Evolutionary conservation across 345 rosid species (phyloP).

Genomic region (Eucalyptus curtisii): DNA sequence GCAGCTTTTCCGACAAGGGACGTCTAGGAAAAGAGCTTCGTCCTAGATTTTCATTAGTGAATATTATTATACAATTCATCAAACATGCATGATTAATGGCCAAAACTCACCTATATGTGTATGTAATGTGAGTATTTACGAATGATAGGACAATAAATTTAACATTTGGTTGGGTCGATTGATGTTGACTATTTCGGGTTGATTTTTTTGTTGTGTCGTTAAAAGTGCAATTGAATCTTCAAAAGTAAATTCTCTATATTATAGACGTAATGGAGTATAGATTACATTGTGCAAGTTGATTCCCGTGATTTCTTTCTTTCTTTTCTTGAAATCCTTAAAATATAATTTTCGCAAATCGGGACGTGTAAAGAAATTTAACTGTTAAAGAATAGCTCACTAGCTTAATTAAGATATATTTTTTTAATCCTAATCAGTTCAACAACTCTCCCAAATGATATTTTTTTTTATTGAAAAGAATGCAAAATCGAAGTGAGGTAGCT

Average conservation of each 20-base stretch:
- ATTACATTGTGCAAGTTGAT: not conserved
- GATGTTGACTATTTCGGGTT: not conserved
- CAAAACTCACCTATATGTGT: not conserved
- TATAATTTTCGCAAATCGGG: rapidly evolving
- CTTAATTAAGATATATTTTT: not conserved
- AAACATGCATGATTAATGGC: not conserved
- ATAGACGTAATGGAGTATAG: not conserved
- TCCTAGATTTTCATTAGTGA: not conserved
- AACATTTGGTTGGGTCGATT: not conserved
- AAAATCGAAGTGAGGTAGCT: not conserved
- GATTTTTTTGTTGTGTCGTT: rapidly evolving
- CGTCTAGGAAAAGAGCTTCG: not conserved
- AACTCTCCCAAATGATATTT: not conserved
- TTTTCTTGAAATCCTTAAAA: not conserved
- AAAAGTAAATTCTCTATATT: not conserved
- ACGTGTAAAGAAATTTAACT: rapidly evolving
- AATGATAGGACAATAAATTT: not conserved
- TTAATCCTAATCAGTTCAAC: not conserved
- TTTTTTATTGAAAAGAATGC: not conserved
- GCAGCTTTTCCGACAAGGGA: not conserved
- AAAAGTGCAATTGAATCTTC: not conserved
- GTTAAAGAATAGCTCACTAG: not conserved
- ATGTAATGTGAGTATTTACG: not conserved
- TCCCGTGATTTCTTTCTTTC: rapidly evolving
- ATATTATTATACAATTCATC: not conserved